These are phyloP conservation scores for Cucurbita moschata DNA, from an alignment of 306 rosid genomes.

Conservation along the genomic window DNA sequence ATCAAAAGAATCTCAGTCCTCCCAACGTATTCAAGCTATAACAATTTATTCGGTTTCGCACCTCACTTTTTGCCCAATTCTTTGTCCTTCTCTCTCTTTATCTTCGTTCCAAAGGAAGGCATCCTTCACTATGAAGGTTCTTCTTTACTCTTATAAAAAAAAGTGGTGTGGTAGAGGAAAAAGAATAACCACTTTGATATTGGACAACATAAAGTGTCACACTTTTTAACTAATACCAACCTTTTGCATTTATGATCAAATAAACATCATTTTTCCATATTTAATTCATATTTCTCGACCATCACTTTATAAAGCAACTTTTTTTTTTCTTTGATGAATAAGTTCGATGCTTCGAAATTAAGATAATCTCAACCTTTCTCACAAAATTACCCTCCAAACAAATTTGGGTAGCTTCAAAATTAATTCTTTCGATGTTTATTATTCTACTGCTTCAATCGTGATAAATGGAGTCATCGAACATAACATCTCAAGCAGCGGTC, in stretches of 20 bases:
- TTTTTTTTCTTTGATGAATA: background rate
- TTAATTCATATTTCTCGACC: background rate
- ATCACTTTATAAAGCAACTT: no score
- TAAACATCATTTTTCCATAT: background rate
- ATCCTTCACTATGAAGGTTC: background rate
- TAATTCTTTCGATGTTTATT: no score
- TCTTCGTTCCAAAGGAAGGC: background rate
- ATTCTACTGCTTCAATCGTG: no score
- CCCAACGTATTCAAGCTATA: no score
- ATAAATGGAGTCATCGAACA: no score
- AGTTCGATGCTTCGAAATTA: no score
- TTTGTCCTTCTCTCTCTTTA: background rate
- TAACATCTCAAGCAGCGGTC: no score
- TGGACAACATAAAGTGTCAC: background rate
- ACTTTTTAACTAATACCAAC: background rate
- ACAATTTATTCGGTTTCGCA: background rate
- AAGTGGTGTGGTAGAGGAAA: background rate
- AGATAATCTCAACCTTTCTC: no score
- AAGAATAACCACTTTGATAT: background rate
- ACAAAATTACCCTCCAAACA: no score
- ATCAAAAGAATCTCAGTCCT: no score
- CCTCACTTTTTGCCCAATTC: background rate
- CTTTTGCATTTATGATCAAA: background rate
- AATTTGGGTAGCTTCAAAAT: no score
- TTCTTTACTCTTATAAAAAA: background rate